These are phyloP conservation scores for Linderina pennispora DNA, from an alignment of 192 early-diverging fungal species.

Conservation along the genomic window DNA sequence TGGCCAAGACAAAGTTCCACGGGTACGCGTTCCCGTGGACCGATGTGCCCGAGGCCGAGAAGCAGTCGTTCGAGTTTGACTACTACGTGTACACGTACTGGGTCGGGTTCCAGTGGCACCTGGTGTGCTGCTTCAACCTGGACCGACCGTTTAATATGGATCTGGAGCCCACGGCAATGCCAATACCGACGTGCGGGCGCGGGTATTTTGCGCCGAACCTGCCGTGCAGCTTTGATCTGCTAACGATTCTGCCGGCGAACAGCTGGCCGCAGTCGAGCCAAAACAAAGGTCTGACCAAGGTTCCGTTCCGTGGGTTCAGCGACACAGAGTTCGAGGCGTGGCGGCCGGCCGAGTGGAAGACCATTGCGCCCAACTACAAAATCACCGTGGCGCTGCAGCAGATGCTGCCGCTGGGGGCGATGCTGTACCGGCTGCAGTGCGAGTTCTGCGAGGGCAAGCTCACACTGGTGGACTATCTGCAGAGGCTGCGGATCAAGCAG, in stretches of 20 bases:
- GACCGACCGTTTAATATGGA: slow-evolving; percentile 33
- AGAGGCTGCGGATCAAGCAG: slow-evolving; percentile 24
- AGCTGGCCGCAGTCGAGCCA: slow-evolving; percentile 23
- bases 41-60: slow-evolving; percentile 13
- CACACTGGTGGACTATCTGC: slow-evolving; percentile 18
- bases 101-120: slow-evolving; percentile 45
- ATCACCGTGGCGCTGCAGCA: slow-evolving; percentile 34
- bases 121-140: slow-evolving; percentile 40
- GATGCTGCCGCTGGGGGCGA: slow-evolving; percentile 37
- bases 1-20: slow-evolving; percentile 26
- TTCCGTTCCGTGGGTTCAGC: slow-evolving; percentile 38
- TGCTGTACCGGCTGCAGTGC: slow-evolving; percentile 29
- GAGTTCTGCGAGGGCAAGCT: slow-evolving; percentile 14
- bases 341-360: slow-evolving; percentile 32
- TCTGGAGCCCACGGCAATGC: slow-evolving; percentile 14
- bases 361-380: slow-evolving; percentile 34
- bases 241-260: slow-evolving; percentile 30
- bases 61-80: slow-evolving; percentile 40
- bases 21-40: slow-evolving; percentile 37
- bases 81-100: slow-evolving; percentile 46
- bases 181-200: slow-evolving; percentile 14
- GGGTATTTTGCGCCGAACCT: slow-evolving; percentile 38
- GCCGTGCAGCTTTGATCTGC: slow-evolving; percentile 31
- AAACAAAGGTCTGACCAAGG: slow-evolving; percentile 1
- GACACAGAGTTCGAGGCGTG: slow-evolving; percentile 35